A percentile compares a stretch with the other conserved stretches of the same genome.
Evolutionary conservation across 2,329 filamentous ascomycete species (phyloP).

Genomic region (Leptographium procerum): DNA sequence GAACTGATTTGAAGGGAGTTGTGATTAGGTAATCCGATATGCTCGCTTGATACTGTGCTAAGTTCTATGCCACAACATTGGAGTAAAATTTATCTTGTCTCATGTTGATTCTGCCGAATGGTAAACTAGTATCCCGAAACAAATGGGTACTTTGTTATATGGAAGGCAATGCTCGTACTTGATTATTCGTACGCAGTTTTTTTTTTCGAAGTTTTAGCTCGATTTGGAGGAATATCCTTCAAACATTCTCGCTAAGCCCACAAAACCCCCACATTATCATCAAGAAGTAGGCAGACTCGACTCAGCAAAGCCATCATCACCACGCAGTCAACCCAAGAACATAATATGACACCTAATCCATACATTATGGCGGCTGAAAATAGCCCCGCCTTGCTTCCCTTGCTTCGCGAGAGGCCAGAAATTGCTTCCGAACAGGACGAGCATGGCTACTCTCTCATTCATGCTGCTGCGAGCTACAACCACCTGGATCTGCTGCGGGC

Average conservation of each 20-base stretch:
- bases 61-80: too few species aligned
- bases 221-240: too few species aligned
- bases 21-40: not conserved
- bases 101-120: too few species aligned
- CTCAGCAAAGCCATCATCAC: not conserved
- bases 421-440: constrained; percentile 73
- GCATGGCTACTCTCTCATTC: constrained; percentile 87
- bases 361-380: constrained; percentile 77
- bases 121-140: too few species aligned
- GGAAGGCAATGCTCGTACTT: too few species aligned
- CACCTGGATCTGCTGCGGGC: constrained; percentile 69
- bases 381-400: constrained; percentile 57
- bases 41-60: not conserved
- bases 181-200: too few species aligned
- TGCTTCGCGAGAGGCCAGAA: constrained; percentile 63
- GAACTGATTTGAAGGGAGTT: not conserved
- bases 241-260: too few species aligned
- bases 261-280: not conserved
- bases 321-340: not conserved
- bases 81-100: too few species aligned
- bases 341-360: constrained; percentile 43
- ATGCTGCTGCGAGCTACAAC: constrained; percentile 87
- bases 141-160: too few species aligned
- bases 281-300: not conserved
- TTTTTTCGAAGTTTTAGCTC: too few species aligned